Evolutionary conservation across 345 rosid genomes (phyloP), one percentile per base, ranked within the genome.

Genomic region (Moringa oleifera): DNA sequence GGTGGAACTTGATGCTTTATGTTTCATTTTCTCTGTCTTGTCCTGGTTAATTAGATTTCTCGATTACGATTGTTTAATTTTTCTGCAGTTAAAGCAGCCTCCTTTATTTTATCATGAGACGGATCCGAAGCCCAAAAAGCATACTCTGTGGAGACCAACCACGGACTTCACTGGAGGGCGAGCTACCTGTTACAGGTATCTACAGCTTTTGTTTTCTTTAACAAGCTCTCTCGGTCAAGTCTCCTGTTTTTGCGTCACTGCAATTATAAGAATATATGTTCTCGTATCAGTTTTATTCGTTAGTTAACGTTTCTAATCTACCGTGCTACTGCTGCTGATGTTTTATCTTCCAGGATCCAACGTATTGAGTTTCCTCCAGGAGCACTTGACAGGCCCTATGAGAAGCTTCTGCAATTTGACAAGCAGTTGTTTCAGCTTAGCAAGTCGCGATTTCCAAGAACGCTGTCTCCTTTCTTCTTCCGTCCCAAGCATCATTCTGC

Each of bases 341-440:
- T 49, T 31, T 24, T 58, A 16, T 53, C 50, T 25, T 20, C 55
- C 73, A 87, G 95, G 87, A 77, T 68, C 23, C 91, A 88, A 73
- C 72, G 60, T 65, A 63, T 88, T 25, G 37, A 47, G 31, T 80
- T 80, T 69, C 68, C 75, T 3, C 63, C 80, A 21, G 86, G 83
- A 51, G 60, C 59, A 8, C 73, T 88, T 15, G 85, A 80, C 57
- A 77, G 60, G 33, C 83, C 59, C 61, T 73, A 67, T 57, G 82
- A 77, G 51, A 83, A 85, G 63, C 83, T 85, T 51, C 23, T 79
- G 59, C 71, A 76, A 33, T 41, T 61, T 20, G 66, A 79, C 55
- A 31, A 5, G 64, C 57, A 72, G 55, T 70, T 85, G 76, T 53
- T 71, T 10, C 36, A 57, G 16, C 59, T 75, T 45, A 55, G 57